A percentile compares a stretch with the other conserved stretches of the same genome.
phyloP scores from a whole-genome alignment of 176 grass and related monocot genomes.

The Juncus inflexus region DNA sequence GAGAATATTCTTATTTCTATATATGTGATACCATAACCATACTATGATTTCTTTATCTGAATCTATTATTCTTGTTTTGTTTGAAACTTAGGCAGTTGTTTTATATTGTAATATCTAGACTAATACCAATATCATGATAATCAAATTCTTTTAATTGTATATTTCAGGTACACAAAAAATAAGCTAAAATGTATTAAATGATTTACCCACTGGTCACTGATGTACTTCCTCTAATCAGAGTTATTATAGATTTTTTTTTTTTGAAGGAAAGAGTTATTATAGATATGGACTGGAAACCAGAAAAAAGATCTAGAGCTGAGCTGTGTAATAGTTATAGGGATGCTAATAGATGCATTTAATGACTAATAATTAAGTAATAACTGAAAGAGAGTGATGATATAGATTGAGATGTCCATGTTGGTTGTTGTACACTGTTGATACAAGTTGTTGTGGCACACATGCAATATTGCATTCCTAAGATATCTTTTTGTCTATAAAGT shows the following conservation, averaged over 20 bases:
- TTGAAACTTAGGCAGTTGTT: no score
- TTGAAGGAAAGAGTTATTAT: background rate
- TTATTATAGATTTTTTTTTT: conserved; percentile 1
- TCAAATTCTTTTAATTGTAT: no score
- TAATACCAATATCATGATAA: no score
- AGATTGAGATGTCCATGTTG: conserved; percentile 12
- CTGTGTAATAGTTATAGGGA: conserved; percentile 18
- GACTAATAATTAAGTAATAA: conserved; percentile 15
- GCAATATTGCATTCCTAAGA: conserved; percentile 5
- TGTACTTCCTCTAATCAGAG: background rate
- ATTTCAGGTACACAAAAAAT: no score
- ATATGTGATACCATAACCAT: no score
- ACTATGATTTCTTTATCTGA: no score
- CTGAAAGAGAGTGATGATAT: conserved; percentile 8
- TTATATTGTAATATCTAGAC: no score
- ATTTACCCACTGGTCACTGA: no score
- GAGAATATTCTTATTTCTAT: no score
- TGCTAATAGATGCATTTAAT: conserved; percentile 20
- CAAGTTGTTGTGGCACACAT: conserved; percentile 12
- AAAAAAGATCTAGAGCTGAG: background rate
- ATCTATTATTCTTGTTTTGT: no score
- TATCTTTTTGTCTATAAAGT: background rate
- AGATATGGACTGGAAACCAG: conserved; percentile 15
- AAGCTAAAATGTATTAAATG: no score
- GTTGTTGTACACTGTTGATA: background rate